Base-by-base conservation (phyloP, 768 basidiomycete species). In the Mrakia frigida region DNA sequence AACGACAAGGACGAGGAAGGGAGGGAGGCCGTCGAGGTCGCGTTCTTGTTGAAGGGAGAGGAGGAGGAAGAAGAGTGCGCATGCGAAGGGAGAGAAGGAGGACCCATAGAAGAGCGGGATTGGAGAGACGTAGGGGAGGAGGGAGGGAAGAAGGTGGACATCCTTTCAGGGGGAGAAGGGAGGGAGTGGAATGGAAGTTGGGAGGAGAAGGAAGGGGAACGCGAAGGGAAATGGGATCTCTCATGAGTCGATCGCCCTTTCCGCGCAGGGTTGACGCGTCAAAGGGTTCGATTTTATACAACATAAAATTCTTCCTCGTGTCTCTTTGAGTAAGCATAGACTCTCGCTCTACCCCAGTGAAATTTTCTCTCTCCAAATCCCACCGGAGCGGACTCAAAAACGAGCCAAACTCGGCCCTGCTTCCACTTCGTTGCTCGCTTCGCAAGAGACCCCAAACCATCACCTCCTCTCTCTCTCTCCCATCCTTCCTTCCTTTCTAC, bases 1-100 rank as follows among this genome's bases (percentile, higher is more conserved):
- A 53, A 53, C 43, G 70, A 70, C 4, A n/a, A 50, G 31, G 70
- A 71, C 3, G 70, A 70, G 18, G 69, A 43, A 50, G 70, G 31
- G 23, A 43, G 25, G 70, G 31, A 31, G 41, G 70, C 52, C n/a
- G n/a, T n/a, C 46, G 46, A 50, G 43, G 46, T 46, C 70, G 70
- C 50, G 39, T 70, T 13, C 14, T 10, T 33, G 69, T 10, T 33
- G 69, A 50, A 70, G 16, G 69, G 50, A 9, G 59, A n/a, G 4
- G 33, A 60, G 11, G 50, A 33, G n/a, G 43, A 35, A 13, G 70
- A 59, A 31, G 71, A 50, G n/a, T 28, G 21, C 33, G 53, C 18
- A 31, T 23, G 41, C 6, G 70, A 50, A 21, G 71, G 52, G 14
- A 74, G 35, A 41, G 61, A 35, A 25, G 41, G 60, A 46, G 37